Base-by-base conservation (phyloP, 345 rosid genomes). In the Abelmoschus esculentus region DNA sequence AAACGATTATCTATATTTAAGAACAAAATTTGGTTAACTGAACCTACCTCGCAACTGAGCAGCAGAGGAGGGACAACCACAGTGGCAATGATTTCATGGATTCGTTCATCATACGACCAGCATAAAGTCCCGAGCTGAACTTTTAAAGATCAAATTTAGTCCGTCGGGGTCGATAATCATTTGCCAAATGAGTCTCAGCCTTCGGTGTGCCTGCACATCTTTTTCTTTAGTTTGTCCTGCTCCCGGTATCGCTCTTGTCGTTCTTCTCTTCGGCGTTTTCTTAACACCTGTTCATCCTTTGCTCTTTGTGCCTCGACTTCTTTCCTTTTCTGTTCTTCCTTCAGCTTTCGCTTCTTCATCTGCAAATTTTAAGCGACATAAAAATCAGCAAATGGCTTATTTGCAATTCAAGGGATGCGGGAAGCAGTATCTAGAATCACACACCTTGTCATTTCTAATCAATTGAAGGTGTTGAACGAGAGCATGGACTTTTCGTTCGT, bases 181-280 rank as follows among this genome's bases (percentile, higher is more conserved):
- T 9, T 42, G 12, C 46, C 13, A 10, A 10, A 42, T 49, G 53
- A 49, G 6, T 7, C 77, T 80, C 80, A 82, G 52, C 40, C 70
- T 26, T 76, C 79, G 9, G 70, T 47, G 15, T 73, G 67, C 55
- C 82, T 79, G 49, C 83, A 73, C 2, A 38, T 71, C 79, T 77
- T 88, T 85, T 93, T 91, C 81, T 77, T 83, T 38, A 64, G 28
- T 72, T 90, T 90, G 54, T 91, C 98, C 74, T 90, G 83, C 60
- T 14, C 80, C 26, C 96, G 74, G 69, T 87, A 90, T 69, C 90
- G 85, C 71, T 86, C 97, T 70, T 88, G 86, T 47, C 89, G 75
- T 78, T 88, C 91, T 74, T 88, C 97, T 76, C 98, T 88, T 53
- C 60, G 83, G 31, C 96, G 93, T 79, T 95, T 95, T 77, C 78